Conservation (phyloP, 2,329 filamentous ascomycete genomes). For the Didymella arachidicola region DNA sequence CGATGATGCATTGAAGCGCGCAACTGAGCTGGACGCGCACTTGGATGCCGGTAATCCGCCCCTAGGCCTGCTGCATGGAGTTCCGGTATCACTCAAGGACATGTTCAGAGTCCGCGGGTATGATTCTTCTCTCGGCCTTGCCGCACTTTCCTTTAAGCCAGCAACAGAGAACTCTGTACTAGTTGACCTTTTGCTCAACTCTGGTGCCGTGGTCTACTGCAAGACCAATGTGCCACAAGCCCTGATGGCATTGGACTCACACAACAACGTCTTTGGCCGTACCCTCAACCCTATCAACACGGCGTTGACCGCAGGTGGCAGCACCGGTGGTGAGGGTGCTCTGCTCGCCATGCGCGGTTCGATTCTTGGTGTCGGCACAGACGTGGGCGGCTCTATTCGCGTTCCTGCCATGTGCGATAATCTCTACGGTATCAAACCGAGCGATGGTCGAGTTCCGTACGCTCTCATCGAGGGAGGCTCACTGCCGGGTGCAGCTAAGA, state of each 20-base stretch:
- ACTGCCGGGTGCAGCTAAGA: slow-evolving; percentile 57
- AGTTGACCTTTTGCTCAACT: slow-evolving; percentile 54
- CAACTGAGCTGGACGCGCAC: slow-evolving; percentile 53
- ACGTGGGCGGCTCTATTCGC: slow-evolving; percentile 63
- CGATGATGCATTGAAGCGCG: slow-evolving; percentile 44
- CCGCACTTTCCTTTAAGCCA: slow-evolving; percentile 54
- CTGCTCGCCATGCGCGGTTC: slow-evolving; percentile 59
- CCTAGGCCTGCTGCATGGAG: slow-evolving; percentile 56
- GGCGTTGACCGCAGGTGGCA: slow-evolving; percentile 60
- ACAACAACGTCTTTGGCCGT: slow-evolving; percentile 60
- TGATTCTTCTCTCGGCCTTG: slow-evolving; percentile 54
- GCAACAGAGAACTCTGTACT: slow-evolving; percentile 50
- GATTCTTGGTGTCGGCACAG: slow-evolving; percentile 61
- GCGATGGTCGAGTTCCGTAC: slow-evolving; percentile 59
- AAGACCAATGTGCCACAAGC: slow-evolving; percentile 66
- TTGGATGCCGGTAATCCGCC: slow-evolving; percentile 50
- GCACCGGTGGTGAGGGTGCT: slow-evolving; percentile 62
- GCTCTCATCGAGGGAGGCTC: slow-evolving; percentile 60
- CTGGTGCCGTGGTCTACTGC: slow-evolving; percentile 60
- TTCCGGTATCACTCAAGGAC: slow-evolving; percentile 59
- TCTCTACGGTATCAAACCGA: slow-evolving; percentile 58
- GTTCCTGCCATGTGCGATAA: slow-evolving; percentile 61
- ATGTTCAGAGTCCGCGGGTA: slow-evolving; percentile 59
- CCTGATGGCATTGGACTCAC: slow-evolving; percentile 61
- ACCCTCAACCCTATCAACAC: slow-evolving; percentile 59